phyloP scores from a whole-genome alignment of 106 monocot species.

The Allium cepa region DNA sequence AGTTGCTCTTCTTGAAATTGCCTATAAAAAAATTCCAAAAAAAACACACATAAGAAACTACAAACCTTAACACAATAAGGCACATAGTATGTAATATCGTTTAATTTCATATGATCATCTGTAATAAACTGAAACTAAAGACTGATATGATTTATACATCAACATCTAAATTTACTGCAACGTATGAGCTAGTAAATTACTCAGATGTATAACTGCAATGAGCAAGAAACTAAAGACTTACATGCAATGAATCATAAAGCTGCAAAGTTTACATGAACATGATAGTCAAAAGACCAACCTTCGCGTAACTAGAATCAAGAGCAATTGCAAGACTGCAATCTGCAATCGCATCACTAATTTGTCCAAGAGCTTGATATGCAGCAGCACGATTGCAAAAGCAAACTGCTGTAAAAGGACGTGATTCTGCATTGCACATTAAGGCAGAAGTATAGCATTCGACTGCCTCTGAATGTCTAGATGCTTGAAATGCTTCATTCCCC shows the following conservation, averaged over 20 bases:
- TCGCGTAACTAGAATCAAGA: constrained; percentile 72
- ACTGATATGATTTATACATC: too few relatives aligned
- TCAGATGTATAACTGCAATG: too few relatives aligned
- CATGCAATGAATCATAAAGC: background rate
- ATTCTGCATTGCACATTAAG: constrained; percentile 62
- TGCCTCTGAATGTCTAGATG: constrained; percentile 59
- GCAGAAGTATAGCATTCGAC: constrained; percentile 77
- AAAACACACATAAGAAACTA: too few relatives aligned
- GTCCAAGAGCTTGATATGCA: constrained; percentile 73
- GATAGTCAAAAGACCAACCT: constrained; percentile 30
- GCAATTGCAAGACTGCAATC: constrained; percentile 57
- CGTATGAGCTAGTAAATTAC: too few relatives aligned
- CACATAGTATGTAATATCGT: too few relatives aligned
- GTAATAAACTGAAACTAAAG: too few relatives aligned
- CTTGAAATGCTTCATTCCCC: constrained; percentile 89
- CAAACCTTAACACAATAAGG: too few relatives aligned
- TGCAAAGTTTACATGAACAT: constrained; percentile 13
- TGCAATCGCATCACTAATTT: background rate
- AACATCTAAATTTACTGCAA: too few relatives aligned
- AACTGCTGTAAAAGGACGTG: constrained; percentile 77
- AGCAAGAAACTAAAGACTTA: too few relatives aligned
- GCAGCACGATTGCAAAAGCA: constrained; percentile 98
- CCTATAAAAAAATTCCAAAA: constrained; percentile 25
- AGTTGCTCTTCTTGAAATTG: constrained; percentile 91
- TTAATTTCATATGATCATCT: too few relatives aligned